phyloP scores from a whole-genome alignment of 2,329 filamentous ascomycete genomes.

The Penicillium paneum region DNA sequence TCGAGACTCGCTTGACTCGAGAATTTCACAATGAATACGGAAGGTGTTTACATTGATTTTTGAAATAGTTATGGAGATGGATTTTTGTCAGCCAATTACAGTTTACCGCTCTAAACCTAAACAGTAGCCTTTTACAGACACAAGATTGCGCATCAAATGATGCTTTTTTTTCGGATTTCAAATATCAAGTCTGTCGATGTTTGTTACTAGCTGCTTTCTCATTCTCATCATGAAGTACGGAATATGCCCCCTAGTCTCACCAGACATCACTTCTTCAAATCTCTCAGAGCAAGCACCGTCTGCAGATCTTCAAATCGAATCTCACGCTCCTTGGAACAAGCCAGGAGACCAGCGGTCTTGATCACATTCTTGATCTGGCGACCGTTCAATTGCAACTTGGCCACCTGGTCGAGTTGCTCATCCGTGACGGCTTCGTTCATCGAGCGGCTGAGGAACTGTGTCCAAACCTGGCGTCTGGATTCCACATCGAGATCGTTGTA shows the following conservation, averaged over 20 bases:
- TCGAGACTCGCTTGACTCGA: no score
- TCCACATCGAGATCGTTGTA: conserved; percentile 41
- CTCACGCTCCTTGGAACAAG: conserved; percentile 21
- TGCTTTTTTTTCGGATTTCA: background rate
- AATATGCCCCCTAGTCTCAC: background rate
- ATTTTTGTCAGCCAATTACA: no score
- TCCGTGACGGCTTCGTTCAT: conserved; percentile 19
- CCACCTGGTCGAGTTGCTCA: conserved; percentile 25
- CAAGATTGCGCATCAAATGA: background rate
- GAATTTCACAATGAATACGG: no score
- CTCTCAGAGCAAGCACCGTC: conserved; percentile 13
- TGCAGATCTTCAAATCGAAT: conserved; percentile 23
- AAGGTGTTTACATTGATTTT: no score
- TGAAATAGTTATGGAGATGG: no score
- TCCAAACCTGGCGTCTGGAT: conserved; percentile 43
- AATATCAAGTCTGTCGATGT: background rate
- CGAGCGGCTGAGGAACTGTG: conserved; percentile 40
- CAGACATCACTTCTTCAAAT: background rate
- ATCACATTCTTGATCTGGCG: conserved; percentile 48
- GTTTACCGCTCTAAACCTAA: no score
- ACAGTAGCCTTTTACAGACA: no score
- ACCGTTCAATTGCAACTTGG: conserved; percentile 28
- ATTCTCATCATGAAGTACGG: background rate
- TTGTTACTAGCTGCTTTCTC: background rate
- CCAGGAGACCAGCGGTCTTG: conserved; percentile 44